Evolutionary conservation across 352 stramenopile genomes (phyloP).

Genomic region (Pythium brassicae): DNA sequence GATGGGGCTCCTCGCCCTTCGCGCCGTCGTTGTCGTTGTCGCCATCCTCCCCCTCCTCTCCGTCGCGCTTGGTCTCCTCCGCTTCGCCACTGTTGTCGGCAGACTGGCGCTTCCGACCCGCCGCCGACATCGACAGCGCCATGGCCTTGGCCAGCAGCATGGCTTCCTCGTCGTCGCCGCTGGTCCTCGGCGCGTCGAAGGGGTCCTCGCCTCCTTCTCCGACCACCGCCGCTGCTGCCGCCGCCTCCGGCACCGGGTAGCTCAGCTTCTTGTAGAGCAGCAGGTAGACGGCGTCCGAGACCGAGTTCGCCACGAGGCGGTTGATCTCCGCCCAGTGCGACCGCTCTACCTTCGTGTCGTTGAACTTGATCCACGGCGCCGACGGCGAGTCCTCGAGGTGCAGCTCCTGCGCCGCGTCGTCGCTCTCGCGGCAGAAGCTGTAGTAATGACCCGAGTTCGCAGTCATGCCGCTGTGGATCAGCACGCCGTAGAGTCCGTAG

Average conservation of each 20-base stretch:
- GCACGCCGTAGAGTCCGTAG: slow-evolving; percentile 87
- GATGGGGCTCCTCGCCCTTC: slow-evolving; percentile 1
- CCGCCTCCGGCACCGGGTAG: slow-evolving; percentile 27
- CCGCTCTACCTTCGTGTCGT: slow-evolving; percentile 79
- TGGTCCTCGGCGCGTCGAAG: background rate
- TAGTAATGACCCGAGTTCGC: slow-evolving; percentile 91
- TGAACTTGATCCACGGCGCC: slow-evolving; percentile 91
- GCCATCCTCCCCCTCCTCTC: slow-evolving; percentile 7
- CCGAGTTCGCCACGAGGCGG: slow-evolving; percentile 60
- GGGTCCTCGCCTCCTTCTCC: slow-evolving; percentile 18
- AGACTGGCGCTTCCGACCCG: slow-evolving; percentile 32
- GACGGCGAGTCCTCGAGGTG: slow-evolving; percentile 71
- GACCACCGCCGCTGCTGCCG: slow-evolving; percentile 13
- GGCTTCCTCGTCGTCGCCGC: slow-evolving; percentile 65
- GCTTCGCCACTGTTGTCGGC: slow-evolving; percentile 24
- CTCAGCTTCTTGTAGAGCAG: slow-evolving; percentile 86
- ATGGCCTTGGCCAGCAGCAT: slow-evolving; percentile 88
- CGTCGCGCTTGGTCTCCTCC: slow-evolving; percentile 7
- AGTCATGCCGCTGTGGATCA: slow-evolving; percentile 86
- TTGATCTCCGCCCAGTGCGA: slow-evolving; percentile 86
- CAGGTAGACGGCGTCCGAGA: slow-evolving; percentile 87
- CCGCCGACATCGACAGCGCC: slow-evolving; percentile 84
- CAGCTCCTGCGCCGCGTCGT: slow-evolving; percentile 62
- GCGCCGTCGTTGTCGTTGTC: no score
- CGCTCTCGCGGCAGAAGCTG: slow-evolving; percentile 82